Percentiles rank a stretch among this genome's conserved stretches.
Conservation (phyloP, 306 rosid genomes). For the Purshia tridentata region DNA sequence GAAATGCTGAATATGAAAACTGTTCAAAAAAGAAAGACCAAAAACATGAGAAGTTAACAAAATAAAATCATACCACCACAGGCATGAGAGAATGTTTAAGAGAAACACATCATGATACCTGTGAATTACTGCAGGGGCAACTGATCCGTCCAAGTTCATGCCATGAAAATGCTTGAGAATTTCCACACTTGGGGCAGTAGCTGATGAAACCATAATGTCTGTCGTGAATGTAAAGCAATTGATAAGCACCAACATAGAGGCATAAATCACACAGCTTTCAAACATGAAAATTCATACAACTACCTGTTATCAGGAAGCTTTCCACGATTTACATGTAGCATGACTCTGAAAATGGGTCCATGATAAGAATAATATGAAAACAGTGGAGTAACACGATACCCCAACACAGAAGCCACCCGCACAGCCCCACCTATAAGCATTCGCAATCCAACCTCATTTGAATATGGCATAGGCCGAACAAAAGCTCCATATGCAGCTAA, state of each 20-base stretch:
- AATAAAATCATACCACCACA: not conserved
- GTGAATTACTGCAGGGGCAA: slow-evolving; percentile 64
- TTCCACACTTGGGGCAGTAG: slow-evolving; percentile 72
- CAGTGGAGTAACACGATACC: slow-evolving; percentile 69
- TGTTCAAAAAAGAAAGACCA: not conserved
- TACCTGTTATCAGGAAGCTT: slow-evolving; percentile 68
- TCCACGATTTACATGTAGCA: slow-evolving; percentile 74
- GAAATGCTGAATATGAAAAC: not conserved
- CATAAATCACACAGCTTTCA: not conserved
- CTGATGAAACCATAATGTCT: slow-evolving; percentile 79
- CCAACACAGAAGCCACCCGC: slow-evolving; percentile 81
- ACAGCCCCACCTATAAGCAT: slow-evolving; percentile 97
- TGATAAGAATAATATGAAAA: slow-evolving; percentile 82
- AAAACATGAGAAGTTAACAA: slow-evolving; percentile 6
- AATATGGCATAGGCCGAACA: slow-evolving; percentile 80
- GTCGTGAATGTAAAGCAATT: slow-evolving; percentile 6
- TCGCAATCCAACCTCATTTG: slow-evolving; percentile 84
- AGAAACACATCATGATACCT: slow-evolving; percentile 40
- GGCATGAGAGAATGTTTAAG: not conserved
- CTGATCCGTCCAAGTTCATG: slow-evolving; percentile 65
- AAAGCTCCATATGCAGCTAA: slow-evolving; percentile 97
- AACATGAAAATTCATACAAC: slow-evolving; percentile 3
- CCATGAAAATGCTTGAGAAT: slow-evolving; percentile 74
- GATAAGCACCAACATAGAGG: not conserved
- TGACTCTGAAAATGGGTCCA: slow-evolving; percentile 88